Conservation (phyloP, 225 moss, liverwort and hornwort species). For the Bryum argenteum region DNA sequence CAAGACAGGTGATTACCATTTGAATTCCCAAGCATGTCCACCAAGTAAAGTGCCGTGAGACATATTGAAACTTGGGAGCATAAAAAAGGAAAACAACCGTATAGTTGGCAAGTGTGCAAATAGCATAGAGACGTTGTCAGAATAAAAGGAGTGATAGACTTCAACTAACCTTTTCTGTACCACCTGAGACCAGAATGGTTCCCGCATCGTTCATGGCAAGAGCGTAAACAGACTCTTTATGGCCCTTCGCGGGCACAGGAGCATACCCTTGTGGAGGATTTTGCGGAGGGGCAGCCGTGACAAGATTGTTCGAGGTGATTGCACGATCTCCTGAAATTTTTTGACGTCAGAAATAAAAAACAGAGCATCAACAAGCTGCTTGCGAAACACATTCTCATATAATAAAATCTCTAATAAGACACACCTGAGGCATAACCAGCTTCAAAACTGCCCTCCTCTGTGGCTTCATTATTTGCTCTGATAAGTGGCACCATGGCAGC, state of each 20-base stretch:
- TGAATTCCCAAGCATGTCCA: neutral
- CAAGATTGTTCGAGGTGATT: slow-evolving; percentile 60
- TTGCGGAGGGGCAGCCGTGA: slow-evolving; percentile 54
- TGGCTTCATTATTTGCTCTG: slow-evolving; percentile 70
- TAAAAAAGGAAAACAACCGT: neutral
- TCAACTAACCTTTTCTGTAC: slow-evolving; percentile 83
- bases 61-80: slow-evolving; percentile 2
- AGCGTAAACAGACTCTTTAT: slow-evolving; percentile 95
- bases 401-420: neutral
- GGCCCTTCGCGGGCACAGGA: slow-evolving; percentile 82
- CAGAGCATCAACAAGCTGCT: slow-evolving; percentile 7
- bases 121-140: neutral
- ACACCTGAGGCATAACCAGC: slow-evolving; percentile 57
- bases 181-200: slow-evolving; percentile 86
- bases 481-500: slow-evolving; percentile 89
- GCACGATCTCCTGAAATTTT: slow-evolving; percentile 50
- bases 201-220: slow-evolving; percentile 89
- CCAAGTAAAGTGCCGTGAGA: neutral
- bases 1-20: neutral
- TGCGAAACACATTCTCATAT: neutral
- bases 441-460: slow-evolving; percentile 68
- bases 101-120: neutral
- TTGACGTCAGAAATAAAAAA: slow-evolving; percentile 26
- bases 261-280: slow-evolving; percentile 64
- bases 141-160: neutral